Evolutionary conservation across 2,329 filamentous ascomycete genomes (phyloP).

Genomic region (Pseudocercospora crystallina): DNA sequence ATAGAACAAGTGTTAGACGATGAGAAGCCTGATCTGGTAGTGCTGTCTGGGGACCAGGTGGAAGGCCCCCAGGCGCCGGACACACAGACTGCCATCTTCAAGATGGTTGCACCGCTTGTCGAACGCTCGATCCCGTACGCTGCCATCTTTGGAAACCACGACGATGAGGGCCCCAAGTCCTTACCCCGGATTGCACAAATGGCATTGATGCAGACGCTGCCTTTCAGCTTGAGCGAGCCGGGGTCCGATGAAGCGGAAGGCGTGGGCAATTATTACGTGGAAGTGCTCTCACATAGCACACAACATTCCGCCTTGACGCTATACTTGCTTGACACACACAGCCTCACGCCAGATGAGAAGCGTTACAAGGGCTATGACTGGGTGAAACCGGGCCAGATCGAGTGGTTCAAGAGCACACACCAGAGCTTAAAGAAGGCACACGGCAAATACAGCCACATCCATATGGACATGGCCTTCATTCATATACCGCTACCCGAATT

Average conservation of each 20-base stretch:
- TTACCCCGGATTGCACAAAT: constrained; percentile 77
- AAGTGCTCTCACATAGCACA: constrained; percentile 79
- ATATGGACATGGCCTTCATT: constrained; percentile 95
- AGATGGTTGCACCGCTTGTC: constrained; percentile 80
- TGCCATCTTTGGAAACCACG: constrained; percentile 95
- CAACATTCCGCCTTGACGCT: constrained; percentile 88
- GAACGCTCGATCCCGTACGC: constrained; percentile 89
- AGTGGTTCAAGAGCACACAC: constrained; percentile 86
- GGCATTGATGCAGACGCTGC: constrained; percentile 79
- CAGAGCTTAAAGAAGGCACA: constrained; percentile 64
- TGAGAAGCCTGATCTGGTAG: constrained; percentile 88
- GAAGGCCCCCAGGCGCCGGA: constrained; percentile 93
- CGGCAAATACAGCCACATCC: constrained; percentile 82
- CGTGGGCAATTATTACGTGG: constrained; percentile 91
- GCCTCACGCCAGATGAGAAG: constrained; percentile 85
- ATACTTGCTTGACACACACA: constrained; percentile 92
- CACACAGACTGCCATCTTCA: constrained; percentile 90
- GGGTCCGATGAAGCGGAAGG: constrained; percentile 84
- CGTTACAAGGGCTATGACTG: constrained; percentile 94
- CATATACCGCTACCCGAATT: constrained; percentile 97
- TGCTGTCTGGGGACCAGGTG: constrained; percentile 90
- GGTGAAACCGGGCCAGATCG: constrained; percentile 90
- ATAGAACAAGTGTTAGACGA: constrained; percentile 80
- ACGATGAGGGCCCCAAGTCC: constrained; percentile 68
- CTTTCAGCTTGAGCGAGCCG: constrained; percentile 82